phyloP scores from a whole-genome alignment of 2,329 filamentous ascomycete species.

The Raffaelea albimanens region DNA sequence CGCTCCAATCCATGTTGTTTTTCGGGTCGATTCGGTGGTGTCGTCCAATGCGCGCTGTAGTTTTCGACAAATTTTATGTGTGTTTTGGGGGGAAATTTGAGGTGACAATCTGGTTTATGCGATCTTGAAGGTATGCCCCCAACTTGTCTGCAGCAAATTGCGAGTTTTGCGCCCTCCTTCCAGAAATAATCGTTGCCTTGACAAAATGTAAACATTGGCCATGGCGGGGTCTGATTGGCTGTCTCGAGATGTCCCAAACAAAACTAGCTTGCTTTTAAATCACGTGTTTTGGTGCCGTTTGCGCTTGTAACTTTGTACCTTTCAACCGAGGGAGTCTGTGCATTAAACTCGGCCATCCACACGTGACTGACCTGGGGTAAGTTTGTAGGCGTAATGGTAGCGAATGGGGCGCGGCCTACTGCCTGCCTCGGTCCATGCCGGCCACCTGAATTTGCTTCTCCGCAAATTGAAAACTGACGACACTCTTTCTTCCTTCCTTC shows the following conservation, averaged over 20 bases:
- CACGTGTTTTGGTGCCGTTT: too few relatives aligned
- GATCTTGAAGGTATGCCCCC: too few relatives aligned
- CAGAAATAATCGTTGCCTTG: slow-evolving; percentile 7
- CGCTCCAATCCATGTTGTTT: slow-evolving; percentile 79
- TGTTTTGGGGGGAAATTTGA: too few relatives aligned
- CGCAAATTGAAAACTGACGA: not conserved
- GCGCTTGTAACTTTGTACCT: not conserved
- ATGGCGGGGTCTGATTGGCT: slow-evolving; percentile 12
- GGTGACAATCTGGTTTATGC: too few relatives aligned
- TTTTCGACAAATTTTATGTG: too few relatives aligned
- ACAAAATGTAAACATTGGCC: slow-evolving; percentile 14
- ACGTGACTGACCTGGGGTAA: not conserved
- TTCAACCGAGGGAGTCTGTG: not conserved
- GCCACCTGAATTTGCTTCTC: slow-evolving; percentile 13
- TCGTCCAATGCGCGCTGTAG: too few relatives aligned
- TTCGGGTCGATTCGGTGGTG: too few relatives aligned
- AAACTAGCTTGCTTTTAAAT: not conserved
- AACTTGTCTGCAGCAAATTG: too few relatives aligned
- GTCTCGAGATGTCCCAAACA: not conserved
- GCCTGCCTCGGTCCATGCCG: slow-evolving; percentile 19
- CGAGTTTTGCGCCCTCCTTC: not conserved
- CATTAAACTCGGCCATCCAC: not conserved
- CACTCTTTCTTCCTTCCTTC: too few relatives aligned
- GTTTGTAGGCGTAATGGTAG: not conserved
- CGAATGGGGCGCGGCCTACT: not conserved